Percentiles rank a stretch among this genome's conserved stretches.
Conservation (phyloP, 2,329 filamentous ascomycete genomes). For the Ciborinia camelliae region DNA sequence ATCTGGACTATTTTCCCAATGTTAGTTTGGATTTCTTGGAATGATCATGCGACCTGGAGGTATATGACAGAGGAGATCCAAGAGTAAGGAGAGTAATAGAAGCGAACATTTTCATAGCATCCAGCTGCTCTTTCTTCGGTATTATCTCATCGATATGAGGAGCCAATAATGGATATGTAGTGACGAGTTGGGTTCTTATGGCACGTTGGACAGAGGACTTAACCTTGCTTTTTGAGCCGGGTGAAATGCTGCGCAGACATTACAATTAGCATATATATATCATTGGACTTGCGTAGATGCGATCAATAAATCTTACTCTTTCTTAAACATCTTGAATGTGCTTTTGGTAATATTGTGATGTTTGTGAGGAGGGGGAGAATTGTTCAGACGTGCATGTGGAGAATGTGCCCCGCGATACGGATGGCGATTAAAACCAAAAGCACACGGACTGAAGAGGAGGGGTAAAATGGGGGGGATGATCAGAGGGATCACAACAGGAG, state of each 20-base stretch:
- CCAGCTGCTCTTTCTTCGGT: constrained; percentile 89
- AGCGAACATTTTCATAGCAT: constrained; percentile 77
- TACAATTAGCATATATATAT: constrained; percentile 24
- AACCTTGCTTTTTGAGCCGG: constrained; percentile 87
- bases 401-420: constrained; percentile 29
- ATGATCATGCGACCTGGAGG: neutral
- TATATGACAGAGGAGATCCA: neutral
- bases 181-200: constrained; percentile 76
- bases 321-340: constrained; percentile 74
- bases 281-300: neutral
- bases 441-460: constrained; percentile 17
- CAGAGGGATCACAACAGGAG: neutral
- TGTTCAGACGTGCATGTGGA: constrained; percentile 17
- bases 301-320: constrained; percentile 61
- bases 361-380: constrained; percentile 15
- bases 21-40: constrained; percentile 14
- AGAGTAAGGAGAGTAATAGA: neutral
- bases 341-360: constrained; percentile 14
- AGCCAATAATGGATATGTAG: constrained; percentile 80
- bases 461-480: constrained; percentile 4
- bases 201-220: constrained; percentile 92
- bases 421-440: constrained; percentile 15
- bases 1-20: constrained; percentile 59
- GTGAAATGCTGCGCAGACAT: constrained; percentile 57
- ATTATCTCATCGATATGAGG: constrained; percentile 91